phyloP scores from a whole-genome alignment of 1,284 basidiomycete species.

The Coniferiporia weirii region DNA sequence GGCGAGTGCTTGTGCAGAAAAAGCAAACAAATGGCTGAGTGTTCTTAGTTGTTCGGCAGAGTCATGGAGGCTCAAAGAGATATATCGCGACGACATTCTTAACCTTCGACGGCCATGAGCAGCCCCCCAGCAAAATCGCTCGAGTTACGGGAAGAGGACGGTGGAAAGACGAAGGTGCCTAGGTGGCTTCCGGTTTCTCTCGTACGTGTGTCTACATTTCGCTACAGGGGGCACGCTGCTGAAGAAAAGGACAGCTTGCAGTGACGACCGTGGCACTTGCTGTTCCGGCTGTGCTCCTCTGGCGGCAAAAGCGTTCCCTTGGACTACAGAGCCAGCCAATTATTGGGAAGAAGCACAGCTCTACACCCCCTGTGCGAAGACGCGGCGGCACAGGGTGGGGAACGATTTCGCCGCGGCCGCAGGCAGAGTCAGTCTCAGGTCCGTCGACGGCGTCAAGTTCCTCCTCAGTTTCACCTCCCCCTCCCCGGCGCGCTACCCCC shows the following conservation, averaged over 20 bases:
- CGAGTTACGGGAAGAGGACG: not conserved
- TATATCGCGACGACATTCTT: not conserved
- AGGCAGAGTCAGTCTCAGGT: not conserved
- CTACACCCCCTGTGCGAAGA: not conserved
- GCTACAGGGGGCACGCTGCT: not conserved
- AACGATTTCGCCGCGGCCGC: not conserved
- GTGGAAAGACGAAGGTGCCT: slow-evolving; percentile 5
- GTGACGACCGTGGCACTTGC: slow-evolving; percentile 15
- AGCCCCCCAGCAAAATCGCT: not conserved
- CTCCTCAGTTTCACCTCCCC: not conserved
- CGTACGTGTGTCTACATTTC: slow-evolving; percentile 5
- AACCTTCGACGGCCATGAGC: slow-evolving; percentile 6
- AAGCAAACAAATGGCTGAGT: too few relatives aligned
- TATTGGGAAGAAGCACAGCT: not conserved
- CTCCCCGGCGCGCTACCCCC: not conserved
- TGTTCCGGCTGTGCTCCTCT: slow-evolving; percentile 12
- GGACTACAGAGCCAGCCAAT: not conserved
- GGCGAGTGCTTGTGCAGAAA: too few relatives aligned
- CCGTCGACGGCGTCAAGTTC: not conserved
- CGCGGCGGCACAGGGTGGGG: not conserved
- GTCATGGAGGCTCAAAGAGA: not conserved
- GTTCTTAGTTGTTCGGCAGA: not conserved
- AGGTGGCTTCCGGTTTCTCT: slow-evolving; percentile 16
- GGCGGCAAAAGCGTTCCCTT: slow-evolving; percentile 13
- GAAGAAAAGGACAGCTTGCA: slow-evolving; percentile 2